Evolutionary conservation across 495 filamentous ascomycete species (phyloP).

Genomic region (Penicillium waksmanii): DNA sequence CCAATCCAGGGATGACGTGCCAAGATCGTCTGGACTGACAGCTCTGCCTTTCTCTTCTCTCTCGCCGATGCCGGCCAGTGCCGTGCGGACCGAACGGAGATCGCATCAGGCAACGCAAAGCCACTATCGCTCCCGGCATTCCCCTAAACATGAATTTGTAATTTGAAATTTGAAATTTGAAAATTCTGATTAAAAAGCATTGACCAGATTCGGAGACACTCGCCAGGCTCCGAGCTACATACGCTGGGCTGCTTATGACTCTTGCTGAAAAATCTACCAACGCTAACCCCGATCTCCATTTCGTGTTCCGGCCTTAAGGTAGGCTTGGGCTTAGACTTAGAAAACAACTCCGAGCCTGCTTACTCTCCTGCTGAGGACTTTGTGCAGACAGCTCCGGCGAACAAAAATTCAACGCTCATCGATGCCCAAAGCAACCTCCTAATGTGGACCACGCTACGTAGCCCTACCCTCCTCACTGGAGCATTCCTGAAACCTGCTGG

Average conservation of each 20-base stretch:
- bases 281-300: not conserved
- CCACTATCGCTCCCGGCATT: not conserved
- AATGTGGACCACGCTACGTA: constrained; percentile 1
- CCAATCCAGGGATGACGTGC: constrained; percentile 11
- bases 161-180: not conserved
- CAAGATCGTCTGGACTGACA: constrained; percentile 13
- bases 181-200: not conserved
- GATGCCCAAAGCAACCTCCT: constrained; percentile 1
- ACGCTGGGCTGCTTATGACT: not conserved
- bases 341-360: not conserved
- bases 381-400: not conserved
- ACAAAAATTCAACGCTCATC: not conserved
- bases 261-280: constrained; percentile 4
- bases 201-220: constrained; percentile 1
- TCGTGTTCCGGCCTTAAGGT: not conserved
- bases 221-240: not conserved
- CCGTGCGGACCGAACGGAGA: constrained; percentile 32
- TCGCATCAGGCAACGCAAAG: constrained; percentile 26
- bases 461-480: not conserved
- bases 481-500: constrained; percentile 6
- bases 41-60: not conserved
- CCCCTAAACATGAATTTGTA: constrained; percentile 4
- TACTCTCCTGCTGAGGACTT: not conserved
- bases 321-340: not conserved
- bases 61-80: constrained; percentile 24